phyloP scores from a whole-genome alignment of 2,329 filamentous ascomycete species.

The Boeremia exigua region DNA sequence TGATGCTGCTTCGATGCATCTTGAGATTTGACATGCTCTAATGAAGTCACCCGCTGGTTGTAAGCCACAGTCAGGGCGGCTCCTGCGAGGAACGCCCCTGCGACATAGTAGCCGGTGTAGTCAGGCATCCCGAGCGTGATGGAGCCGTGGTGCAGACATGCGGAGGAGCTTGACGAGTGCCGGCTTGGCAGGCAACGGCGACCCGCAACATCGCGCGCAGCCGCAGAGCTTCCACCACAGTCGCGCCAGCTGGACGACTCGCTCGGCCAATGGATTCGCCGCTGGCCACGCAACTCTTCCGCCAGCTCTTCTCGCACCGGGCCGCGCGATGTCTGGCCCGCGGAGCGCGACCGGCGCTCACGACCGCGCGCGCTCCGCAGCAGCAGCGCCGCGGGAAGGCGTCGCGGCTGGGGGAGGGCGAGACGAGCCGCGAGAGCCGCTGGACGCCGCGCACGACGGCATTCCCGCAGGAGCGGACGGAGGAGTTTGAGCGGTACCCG shows the following conservation, averaged over 20 bases:
- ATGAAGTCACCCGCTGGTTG: conserved; percentile 4
- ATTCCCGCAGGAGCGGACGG: conserved; percentile 75
- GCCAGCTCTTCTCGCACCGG: conserved; percentile 81
- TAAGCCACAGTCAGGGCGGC: conserved; percentile 66
- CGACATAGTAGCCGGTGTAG: conserved; percentile 63
- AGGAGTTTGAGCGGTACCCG: conserved; percentile 83
- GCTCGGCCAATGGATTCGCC: conserved; percentile 77
- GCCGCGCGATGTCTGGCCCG: conserved; percentile 61
- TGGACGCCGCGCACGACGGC: conserved; percentile 87
- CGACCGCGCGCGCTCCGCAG: conserved; percentile 45
- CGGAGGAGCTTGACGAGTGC: conserved; percentile 25
- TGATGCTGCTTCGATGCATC: conserved; percentile 29
- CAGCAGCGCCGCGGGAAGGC: conserved; percentile 41
- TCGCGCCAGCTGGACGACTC: conserved; percentile 18
- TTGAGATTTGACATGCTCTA: conserved; percentile 27
- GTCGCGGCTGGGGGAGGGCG: conserved; percentile 36
- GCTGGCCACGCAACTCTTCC: conserved; percentile 77
- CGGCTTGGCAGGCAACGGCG: conserved; percentile 35
- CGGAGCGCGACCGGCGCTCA: conserved; percentile 47
- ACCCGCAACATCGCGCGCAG: conserved; percentile 33
- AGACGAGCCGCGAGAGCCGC: conserved; percentile 65
- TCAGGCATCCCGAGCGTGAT: conserved; percentile 38
- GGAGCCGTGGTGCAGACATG: conserved; percentile 19
- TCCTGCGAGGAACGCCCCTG: conserved; percentile 77
- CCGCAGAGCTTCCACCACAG: conserved; percentile 21